A percentile compares a stretch with the other conserved stretches of the same genome.
Conservation (phyloP, 306 rosid genomes). For the Datisca glomerata region DNA sequence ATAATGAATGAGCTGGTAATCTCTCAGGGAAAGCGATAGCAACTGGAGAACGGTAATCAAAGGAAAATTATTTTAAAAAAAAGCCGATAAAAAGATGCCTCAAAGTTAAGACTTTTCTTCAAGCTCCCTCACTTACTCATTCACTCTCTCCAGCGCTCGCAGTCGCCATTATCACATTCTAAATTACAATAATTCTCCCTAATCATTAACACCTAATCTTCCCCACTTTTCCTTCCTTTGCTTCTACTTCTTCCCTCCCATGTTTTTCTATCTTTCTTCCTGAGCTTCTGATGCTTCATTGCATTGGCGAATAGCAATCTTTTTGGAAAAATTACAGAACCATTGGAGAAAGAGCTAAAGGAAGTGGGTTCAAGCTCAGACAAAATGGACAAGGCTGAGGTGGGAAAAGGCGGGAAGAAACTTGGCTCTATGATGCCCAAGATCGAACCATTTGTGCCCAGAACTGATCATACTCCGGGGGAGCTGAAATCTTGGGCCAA, state of each 20-base stretch:
- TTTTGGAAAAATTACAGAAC: constrained; percentile 8
- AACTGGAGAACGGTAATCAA: not conserved
- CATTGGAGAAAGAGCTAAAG: constrained; percentile 27
- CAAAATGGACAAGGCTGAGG: constrained; percentile 12
- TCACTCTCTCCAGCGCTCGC: constrained; percentile 3
- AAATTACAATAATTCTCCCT: constrained; percentile 4
- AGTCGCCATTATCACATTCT: not conserved
- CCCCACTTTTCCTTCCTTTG: constrained; percentile 34
- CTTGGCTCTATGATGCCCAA: constrained; percentile 20
- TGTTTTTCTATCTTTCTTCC: constrained; percentile 1
- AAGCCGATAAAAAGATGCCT: constrained; percentile 8
- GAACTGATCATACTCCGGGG: constrained; percentile 52
- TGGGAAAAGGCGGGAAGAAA: constrained; percentile 20
- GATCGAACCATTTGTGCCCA: constrained; percentile 56
- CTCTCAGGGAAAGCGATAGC: not conserved
- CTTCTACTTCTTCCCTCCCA: constrained; percentile 26
- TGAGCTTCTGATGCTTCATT: constrained; percentile 9
- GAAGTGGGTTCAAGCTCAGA: constrained; percentile 38
- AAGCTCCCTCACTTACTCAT: constrained; percentile 15
- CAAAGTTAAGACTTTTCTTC: not conserved
- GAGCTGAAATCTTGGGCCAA: constrained; percentile 85
- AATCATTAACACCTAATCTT: constrained; percentile 9
- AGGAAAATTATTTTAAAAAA: not conserved
- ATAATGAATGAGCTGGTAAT: not conserved
- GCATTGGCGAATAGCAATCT: too few relatives aligned